A percentile compares a stretch with the other conserved stretches of the same genome.
phyloP scores from a whole-genome alignment of 164 flowering plant species.

The Vitis vinifera region DNA sequence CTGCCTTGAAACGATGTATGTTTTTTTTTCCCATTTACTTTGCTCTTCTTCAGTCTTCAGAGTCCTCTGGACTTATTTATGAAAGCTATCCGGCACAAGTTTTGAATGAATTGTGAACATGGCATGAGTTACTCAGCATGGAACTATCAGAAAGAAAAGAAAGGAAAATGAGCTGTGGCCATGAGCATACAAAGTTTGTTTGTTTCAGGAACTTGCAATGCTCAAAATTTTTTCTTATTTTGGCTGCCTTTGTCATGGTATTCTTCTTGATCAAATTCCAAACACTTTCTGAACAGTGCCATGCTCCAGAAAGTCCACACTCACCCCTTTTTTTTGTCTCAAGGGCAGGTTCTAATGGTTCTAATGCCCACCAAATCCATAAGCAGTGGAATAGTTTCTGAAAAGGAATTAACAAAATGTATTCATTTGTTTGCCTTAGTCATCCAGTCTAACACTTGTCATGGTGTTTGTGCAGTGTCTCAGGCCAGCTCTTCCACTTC shows the following conservation, averaged over 20 bases:
- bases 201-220: too few relatives aligned
- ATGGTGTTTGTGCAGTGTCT: conserved; percentile 7
- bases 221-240: too few relatives aligned
- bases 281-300: too few relatives aligned
- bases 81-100: not conserved
- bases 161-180: not conserved
- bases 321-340: too few relatives aligned
- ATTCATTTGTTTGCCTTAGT: not conserved
- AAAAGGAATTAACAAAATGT: not conserved
- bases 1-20: conserved; percentile 25
- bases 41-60: not conserved
- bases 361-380: too few relatives aligned
- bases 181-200: too few relatives aligned
- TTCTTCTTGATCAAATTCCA: too few relatives aligned
- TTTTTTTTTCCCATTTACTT: not conserved
- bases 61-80: not conserved
- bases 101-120: not conserved
- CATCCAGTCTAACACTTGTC: not conserved
- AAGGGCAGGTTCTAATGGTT: too few relatives aligned
- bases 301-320: too few relatives aligned
- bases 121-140: not conserved
- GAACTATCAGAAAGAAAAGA: not conserved
- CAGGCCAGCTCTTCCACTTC: conserved; percentile 9
- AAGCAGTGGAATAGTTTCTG: not conserved
- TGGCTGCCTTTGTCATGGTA: too few relatives aligned